Base-by-base conservation (phyloP, 768 basidiomycete species). In the Naganishia kalamii region DNA sequence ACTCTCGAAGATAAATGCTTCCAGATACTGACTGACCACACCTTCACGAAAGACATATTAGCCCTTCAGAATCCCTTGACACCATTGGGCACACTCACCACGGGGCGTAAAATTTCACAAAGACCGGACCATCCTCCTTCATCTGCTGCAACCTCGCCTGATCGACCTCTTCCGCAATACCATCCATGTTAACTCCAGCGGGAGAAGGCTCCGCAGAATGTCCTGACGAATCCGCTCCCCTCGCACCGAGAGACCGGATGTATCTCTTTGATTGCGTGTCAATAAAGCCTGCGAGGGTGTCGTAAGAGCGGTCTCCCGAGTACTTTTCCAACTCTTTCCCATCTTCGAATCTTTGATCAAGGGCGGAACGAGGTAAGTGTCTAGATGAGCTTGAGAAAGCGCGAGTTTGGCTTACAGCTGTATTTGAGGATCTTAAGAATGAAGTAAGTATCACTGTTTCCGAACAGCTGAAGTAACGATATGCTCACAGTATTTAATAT, bases 51-150 rank as follows among this genome's bases (percentile, higher is more conserved):
- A 12, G 41, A 29, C 25, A 51, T 17, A 25, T 23, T 46, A 6
- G 27, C 48, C 44, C 8, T 65, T 37, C 51, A 27, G 2, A 30
- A n/a, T 27, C 10, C 29, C 40, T 5, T n/a, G 27, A 21, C 6
- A 27, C 25, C 15, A 25, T 19, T 33, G 46, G 0, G 41, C n/a
- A 7, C 12, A 73, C 76, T 33, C 72, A 85, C 88, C 93, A 98
- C 0, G 93, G 93, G 0, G 92, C 94, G 75, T 84, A 98, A 81
- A 89, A 98, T 74, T 88, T 87, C 75, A 88, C 80, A 70, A 88
- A 85, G 1, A 82, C 78, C 0, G 85, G 82, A 1, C 84, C 85
- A 44, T 80, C 76, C 0, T 76, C 77, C n/a, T 80, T 71, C 3
- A 72, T 40, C 10, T 41, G 54, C n/a, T 74, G 72, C 23, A 79